Evolutionary conservation across 2,329 filamentous ascomycete genomes (phyloP).

Genomic region (Penicillium sp.): DNA sequence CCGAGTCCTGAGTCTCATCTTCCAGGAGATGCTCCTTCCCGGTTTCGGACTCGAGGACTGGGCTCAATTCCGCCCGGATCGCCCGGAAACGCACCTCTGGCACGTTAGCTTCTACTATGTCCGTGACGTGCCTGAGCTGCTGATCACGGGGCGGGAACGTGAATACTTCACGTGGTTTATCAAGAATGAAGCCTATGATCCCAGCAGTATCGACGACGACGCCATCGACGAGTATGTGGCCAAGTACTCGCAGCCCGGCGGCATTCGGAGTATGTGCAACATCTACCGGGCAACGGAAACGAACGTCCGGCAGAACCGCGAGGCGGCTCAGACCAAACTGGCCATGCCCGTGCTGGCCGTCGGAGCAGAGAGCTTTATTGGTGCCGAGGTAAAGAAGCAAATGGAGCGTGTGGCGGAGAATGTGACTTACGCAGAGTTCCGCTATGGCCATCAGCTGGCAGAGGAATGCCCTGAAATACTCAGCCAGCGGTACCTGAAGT

Average conservation of each 20-base stretch:
- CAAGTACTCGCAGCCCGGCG: slow-evolving; percentile 6
- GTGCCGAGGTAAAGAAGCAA: slow-evolving; percentile 8
- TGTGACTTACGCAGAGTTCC: slow-evolving; percentile 9
- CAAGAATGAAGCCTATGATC: slow-evolving; percentile 11
- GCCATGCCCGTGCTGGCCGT: slow-evolving; percentile 9
- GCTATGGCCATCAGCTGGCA: slow-evolving; percentile 11
- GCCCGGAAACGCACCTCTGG: slow-evolving; percentile 8
- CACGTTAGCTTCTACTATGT: slow-evolving; percentile 2
- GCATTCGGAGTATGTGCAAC: slow-evolving; percentile 7
- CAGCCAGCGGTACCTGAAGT: slow-evolving; percentile 4
- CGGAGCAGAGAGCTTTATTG: slow-evolving; percentile 9
- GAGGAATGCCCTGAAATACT: slow-evolving; percentile 11
- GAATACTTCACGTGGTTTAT: slow-evolving; percentile 7
- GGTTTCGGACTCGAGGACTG: slow-evolving; percentile 5
- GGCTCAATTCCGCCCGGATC: slow-evolving; percentile 3
- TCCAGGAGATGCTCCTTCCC: not conserved
- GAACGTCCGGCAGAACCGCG: slow-evolving; percentile 5
- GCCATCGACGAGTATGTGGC: slow-evolving; percentile 11
- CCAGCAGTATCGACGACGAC: slow-evolving; percentile 9
- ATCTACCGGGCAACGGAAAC: slow-evolving; percentile 6
- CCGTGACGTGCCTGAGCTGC: slow-evolving; percentile 1
- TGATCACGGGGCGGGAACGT: not conserved
- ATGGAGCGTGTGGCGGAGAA: slow-evolving; percentile 8
- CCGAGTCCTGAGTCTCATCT: not conserved
- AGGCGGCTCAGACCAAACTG: slow-evolving; percentile 4